Evolutionary conservation across 139 green algal species (phyloP).

Genomic region (Chlorella vulgaris): DNA sequence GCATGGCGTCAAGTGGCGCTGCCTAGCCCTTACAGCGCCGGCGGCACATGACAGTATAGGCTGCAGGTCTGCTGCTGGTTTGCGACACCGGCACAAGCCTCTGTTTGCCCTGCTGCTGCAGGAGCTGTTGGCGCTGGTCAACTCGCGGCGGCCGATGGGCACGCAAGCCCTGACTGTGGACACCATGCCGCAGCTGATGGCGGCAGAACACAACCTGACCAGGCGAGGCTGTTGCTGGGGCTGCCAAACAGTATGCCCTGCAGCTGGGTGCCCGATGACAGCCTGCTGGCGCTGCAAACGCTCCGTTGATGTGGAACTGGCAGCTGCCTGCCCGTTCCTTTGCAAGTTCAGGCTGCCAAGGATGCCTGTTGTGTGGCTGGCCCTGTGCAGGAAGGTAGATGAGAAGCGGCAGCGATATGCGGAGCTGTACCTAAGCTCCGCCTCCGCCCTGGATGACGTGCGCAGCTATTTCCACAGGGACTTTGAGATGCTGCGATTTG

Average conservation of each 20-base stretch:
- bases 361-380: not conserved
- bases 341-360: not conserved
- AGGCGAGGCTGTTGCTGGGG: not conserved
- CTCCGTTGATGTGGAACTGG: not conserved
- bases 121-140: not conserved
- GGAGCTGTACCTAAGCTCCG: not conserved
- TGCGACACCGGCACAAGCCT: not conserved
- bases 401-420: not conserved
- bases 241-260: not conserved
- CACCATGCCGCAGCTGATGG: conserved; percentile 13
- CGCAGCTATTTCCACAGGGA: conserved; percentile 1
- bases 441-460: conserved; percentile 6
- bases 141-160: conserved; percentile 24
- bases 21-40: no score
- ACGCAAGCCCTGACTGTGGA: not conserved
- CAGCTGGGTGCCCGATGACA: not conserved
- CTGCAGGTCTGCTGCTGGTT: no score
- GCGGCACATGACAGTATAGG: no score
- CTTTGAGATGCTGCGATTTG: conserved; percentile 1
- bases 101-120: not conserved
- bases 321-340: not conserved
- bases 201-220: not conserved
- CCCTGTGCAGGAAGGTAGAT: not conserved
- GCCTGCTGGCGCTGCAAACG: not conserved
- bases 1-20: no score